Base-by-base conservation (phyloP, 805 yeast species). In the Maudiozyma bulderi region DNA sequence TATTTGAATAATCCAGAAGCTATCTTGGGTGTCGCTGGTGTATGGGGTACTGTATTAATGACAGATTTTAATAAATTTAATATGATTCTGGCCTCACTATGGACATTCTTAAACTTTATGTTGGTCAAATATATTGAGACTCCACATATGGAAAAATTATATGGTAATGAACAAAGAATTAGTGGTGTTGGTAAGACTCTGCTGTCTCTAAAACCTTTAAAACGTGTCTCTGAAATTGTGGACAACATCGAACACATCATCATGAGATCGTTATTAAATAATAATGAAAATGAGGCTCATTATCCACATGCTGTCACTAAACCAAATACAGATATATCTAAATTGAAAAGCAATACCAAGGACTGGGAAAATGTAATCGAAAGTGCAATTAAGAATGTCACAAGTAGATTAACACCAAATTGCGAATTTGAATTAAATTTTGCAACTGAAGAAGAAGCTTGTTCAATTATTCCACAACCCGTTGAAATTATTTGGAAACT, bases 1-100 rank as follows among this genome's bases (percentile, higher is more conserved):
- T 86, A 84, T 64, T 73, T 86, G 60, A 86, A 86, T 62, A 84
- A 86, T 59, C 95, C 95, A 8, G 95, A 86, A 61, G 82, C 87
- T 54, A 66, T 86, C 13, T 73, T 84, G 50, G 91, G 95, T 10
- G 80, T 82, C 48, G 79, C 88, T 53, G 91, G 91, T 13, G 75
- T 84, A 38, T 84, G 88, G 87, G 93, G 91, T 28, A 57, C 74
- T 5, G 79, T 81, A 0, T 67, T 83, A 35, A 72, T 86, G 49
- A 75, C 86, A 40, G 62, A 72, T 49, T 78, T 82, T 28, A 73
- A 81, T 1, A 64, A 67, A 39, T 63, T 68, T 47, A 73, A 75
- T 31, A 70, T 76, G 44, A 69, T 77, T 47, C 57, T 84, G 45
- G 77, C 84, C 0, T 70, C 77, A 56, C 62, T 83, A 40, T 86